These are phyloP conservation scores for Daldinia decipiens DNA, from an alignment of 495 filamentous ascomycete genomes.

Conservation along the genomic window DNA sequence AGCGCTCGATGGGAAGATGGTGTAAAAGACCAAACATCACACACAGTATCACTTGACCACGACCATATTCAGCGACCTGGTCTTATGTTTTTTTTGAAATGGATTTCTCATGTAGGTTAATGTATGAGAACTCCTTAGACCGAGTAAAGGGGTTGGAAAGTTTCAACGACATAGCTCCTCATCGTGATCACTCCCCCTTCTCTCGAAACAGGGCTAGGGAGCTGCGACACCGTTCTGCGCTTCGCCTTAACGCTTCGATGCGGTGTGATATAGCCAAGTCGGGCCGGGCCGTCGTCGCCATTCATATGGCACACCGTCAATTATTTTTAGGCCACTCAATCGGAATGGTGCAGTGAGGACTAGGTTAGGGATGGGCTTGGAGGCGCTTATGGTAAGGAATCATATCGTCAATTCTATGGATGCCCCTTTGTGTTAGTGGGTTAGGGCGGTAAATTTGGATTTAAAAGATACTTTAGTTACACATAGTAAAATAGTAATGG, in stretches of 20 bases:
- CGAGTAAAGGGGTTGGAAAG: too few species aligned
- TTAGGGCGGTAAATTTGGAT: not conserved
- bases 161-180: too few species aligned
- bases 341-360: not conserved
- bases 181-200: too few species aligned
- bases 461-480: not conserved
- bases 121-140: too few species aligned
- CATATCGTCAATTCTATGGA: not conserved
- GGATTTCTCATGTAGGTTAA: too few species aligned
- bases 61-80: too few species aligned
- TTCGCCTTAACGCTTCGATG: not conserved
- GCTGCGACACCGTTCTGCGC: not conserved
- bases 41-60: too few species aligned
- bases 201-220: too few species aligned
- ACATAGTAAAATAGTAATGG: not conserved
- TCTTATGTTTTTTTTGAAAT: too few species aligned
- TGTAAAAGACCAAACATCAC: conserved; percentile 19
- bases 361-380: not conserved
- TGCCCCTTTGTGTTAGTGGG: not conserved
- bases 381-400: not conserved
- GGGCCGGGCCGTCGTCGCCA: not conserved
- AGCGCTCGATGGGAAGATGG: conserved; percentile 26
- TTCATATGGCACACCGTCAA: not conserved
- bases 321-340: not conserved
- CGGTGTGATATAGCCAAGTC: not conserved